Conservation (phyloP, 345 rosid species). For the Citropsis articulata region DNA sequence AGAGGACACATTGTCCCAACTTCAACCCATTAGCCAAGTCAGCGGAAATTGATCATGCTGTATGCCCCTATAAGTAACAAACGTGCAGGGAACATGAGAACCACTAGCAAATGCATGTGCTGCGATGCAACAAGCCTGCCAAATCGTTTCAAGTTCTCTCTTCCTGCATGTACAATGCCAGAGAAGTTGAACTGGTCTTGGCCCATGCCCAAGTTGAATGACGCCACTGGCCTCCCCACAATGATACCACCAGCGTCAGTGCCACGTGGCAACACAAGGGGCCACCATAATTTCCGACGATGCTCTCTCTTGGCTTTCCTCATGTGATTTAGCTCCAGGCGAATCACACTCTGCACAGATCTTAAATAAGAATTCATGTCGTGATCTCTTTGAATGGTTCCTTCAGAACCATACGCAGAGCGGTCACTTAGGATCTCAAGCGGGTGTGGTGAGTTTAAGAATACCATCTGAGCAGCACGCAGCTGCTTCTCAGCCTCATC, state of each 20-base stretch:
- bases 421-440: slow-evolving; percentile 89
- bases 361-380: slow-evolving; percentile 84
- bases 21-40: slow-evolving; percentile 1
- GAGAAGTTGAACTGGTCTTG: slow-evolving; percentile 51
- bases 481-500: slow-evolving; percentile 61
- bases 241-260: slow-evolving; percentile 32
- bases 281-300: slow-evolving; percentile 69
- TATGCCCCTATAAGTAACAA: slow-evolving; percentile 58
- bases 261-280: slow-evolving; percentile 36
- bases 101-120: slow-evolving; percentile 75
- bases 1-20: background rate
- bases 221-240: slow-evolving; percentile 34
- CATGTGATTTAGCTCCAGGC: slow-evolving; percentile 63
- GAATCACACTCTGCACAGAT: slow-evolving; percentile 59
- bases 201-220: slow-evolving; percentile 24
- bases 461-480: slow-evolving; percentile 59
- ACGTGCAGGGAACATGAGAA: slow-evolving; percentile 66
- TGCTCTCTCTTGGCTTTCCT: slow-evolving; percentile 56
- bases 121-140: slow-evolving; percentile 75
- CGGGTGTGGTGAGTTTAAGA: slow-evolving; percentile 97
- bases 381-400: slow-evolving; percentile 83
- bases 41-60: slow-evolving; percentile 35
- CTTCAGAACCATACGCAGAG: slow-evolving; percentile 80
- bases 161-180: slow-evolving; percentile 57
- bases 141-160: slow-evolving; percentile 62